Percentiles rank a stretch among this genome's conserved stretches.
These are phyloP conservation scores for Parasitella parasitica DNA, from an alignment of 371 early-diverging fungal genomes.

Conservation along the genomic window DNA sequence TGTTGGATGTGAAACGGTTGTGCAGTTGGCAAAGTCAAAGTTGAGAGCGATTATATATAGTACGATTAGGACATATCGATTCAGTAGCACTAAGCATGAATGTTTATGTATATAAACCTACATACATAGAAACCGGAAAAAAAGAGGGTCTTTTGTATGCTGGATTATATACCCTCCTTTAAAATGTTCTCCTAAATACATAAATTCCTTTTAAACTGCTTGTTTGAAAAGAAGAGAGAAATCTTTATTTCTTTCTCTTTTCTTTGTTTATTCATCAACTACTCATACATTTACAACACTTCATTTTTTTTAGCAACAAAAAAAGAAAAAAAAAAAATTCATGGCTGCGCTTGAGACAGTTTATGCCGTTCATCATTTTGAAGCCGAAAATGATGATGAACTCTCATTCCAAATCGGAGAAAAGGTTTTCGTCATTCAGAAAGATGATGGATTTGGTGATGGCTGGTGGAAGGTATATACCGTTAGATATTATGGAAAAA, in stretches of 20 bases:
- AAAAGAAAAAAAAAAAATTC: background rate
- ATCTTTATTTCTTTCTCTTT: background rate
- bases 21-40: background rate
- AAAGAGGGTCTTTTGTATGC: background rate
- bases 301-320: too few species aligned
- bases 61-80: background rate
- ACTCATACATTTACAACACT: background rate
- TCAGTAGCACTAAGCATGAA: background rate
- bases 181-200: background rate
- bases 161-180: background rate
- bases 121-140: background rate
- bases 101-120: background rate
- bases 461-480: slow-evolving; percentile 84
- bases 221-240: background rate
- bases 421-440: slow-evolving; percentile 70
- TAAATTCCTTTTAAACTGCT: background rate
- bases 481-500: background rate
- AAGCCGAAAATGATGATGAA: slow-evolving; percentile 78
- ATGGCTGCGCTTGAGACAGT: slow-evolving; percentile 55
- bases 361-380: slow-evolving; percentile 66
- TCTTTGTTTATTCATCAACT: background rate
- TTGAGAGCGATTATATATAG: background rate
- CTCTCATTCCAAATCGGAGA: slow-evolving; percentile 72
- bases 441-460: slow-evolving; percentile 78
- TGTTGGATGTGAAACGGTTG: too few species aligned